Base-by-base conservation (phyloP, 306 rosid genomes). In the Ziziphus jujuba region DNA sequence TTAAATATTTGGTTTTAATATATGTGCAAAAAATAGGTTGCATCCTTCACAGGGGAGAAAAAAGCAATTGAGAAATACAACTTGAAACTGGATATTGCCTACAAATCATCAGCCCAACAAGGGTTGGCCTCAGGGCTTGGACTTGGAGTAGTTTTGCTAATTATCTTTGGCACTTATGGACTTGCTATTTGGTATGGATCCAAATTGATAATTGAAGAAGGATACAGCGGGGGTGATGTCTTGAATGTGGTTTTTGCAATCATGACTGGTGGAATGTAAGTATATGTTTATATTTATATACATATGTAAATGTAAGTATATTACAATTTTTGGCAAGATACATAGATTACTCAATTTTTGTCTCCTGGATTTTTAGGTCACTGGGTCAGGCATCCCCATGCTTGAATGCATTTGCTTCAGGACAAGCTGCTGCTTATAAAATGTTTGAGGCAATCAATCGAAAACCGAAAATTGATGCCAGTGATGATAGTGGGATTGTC, bases 31-130 rank as follows among this genome's bases (percentile, higher is more conserved):
- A 31, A 48, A 14, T 52, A 75, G 73, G 73, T 75, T 60, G 79
- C 73, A 67, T 59, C 79, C 15, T 75, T 75, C 33, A 67, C 74
- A 3, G 79, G 79, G 56, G 79, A 75, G 79, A 75, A 67, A 24
- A 63, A 50, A 67, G 79, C 79, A 28, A 49, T 67, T n/a, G 47
- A 10, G 0, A 68, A 44, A 44, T 75, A 67, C 57, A 10, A 22
- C 20, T 43, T 31, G 21, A 61, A 22, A 7, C 56, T 75, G 4
- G 38, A 17, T 12, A 2, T 43, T 28, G 74, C 79, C 16, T 75
- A 75, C 61, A 50, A 67, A 19, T 61, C 70, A n/a, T 73, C 64
- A 23, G 74, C 61, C 47, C 28, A 23, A 7, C 64, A 75, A 69
- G 74, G 79, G 13, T 20, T 67, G 34, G 68, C 69, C 14, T 24